Evolutionary conservation across 805 yeast genomes (phyloP), one percentile per base, ranked within the genome.

Genomic region (Wickerhamiella qilinensis): DNA sequence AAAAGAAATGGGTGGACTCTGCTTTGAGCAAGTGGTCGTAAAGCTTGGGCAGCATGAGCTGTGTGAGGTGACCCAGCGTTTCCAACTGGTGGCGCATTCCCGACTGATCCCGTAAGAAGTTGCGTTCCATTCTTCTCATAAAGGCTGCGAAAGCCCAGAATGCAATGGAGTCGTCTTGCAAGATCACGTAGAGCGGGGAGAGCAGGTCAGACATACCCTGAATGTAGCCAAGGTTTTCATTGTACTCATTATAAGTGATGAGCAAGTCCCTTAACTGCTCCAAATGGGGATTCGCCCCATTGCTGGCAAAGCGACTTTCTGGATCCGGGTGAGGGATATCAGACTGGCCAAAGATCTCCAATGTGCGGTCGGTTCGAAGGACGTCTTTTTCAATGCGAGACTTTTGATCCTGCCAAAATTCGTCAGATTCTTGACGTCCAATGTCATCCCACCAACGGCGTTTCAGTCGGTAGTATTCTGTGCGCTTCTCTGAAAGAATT

Each of bases 151-250:
- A 88, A 7, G 85, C 77, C 93, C 95, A 84, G 56, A 91, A 91
- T 4, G 94, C 66, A 19, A 84, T 51, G 0, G 77, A 63, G 47
- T 86, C 94, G 54, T 86, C 93, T 42, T 63, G 65, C 24, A 64
- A 46, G 48, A 63, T 51, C 4, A 64, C 68, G 55, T 84, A 91
- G 2, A 91, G 58, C 1, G 96, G 96, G 0, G 95, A 79, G 28
- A 91, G 62, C 37, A 91, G 62, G 57, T 91, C 99, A 8, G 91
- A 75, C 99, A 91, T 91, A 2, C 99, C 99, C 60, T 91, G 99
- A 16, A 91, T 94, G 52, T 91, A 91, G 1, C 98, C 98, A 47
- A 91, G 59, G 47, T 84, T 78, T 34, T 63, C 65, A 56, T 91
- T 86, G 55, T 76, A 69, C 56, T 81, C 85, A 55, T 91, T 88